Evolutionary conservation across 2,329 filamentous ascomycete genomes (phyloP), one percentile per base, ranked within the genome.

Genomic region (Diaporthe sp.): DNA sequence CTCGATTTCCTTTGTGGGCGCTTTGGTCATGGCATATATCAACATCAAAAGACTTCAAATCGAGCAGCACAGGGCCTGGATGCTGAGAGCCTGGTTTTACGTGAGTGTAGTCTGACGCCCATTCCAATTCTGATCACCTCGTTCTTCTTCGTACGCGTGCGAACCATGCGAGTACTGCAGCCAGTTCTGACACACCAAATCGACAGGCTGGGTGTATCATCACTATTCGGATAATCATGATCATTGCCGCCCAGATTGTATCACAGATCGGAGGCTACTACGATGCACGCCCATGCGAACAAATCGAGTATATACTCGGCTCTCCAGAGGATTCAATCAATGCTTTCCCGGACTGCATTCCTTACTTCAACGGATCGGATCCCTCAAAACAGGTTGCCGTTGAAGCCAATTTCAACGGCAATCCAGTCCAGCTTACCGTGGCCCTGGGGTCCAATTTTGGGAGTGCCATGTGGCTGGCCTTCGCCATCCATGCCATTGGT

Each of bases 1-100:
- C 0, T 85, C 81, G 1, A 83, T 90, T 45, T 78, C 85, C 7
- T 89, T 88, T 4, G 80, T 87, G 0, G 77, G 80, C 1, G 83
- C 85, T 17, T 79, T 89, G 42, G 75, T 79, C 0, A 75, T 92
- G 57, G 87, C 89, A 1, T 87, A 86, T 52, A 83, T 87, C 79
- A 91, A 92, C 76, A 87, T 92, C 80, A 91, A 89, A 79, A 82
- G 84, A 3, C 80, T 92, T 2, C 90, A 92, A 78, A 90, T 93
- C 60, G 89, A 92, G 45, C 87, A 92, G 77, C 90, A 92, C 76
- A 85, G 91, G 1, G 88, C 89, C 4, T 92, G 90, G 90, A 92
- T 92, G 90, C 78, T 92, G 38, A 80, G 90, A 28, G 85, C 87
- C 10, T 88, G 87, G 87, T 82, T 87, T 52, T 87, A 87, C 75